Conservation (phyloP, 768 basidiomycete species). For the Tremella mesenterica region DNA sequence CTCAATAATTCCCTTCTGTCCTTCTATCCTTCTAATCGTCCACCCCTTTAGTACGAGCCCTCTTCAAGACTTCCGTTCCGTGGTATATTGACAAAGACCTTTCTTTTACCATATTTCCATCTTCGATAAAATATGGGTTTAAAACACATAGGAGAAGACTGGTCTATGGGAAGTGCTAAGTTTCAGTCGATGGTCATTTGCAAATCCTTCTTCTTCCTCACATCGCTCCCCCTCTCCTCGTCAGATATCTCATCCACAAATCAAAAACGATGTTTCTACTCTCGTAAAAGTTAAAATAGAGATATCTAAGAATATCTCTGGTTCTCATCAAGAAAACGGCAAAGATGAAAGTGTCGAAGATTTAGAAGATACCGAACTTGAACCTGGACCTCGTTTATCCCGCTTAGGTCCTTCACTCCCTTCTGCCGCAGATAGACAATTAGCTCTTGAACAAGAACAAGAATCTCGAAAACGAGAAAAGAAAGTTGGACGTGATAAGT, state of each 20-base stretch:
- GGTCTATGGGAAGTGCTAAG: too few relatives aligned
- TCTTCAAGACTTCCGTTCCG: neutral
- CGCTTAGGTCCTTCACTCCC: slow-evolving; percentile 37
- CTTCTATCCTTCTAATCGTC: neutral
- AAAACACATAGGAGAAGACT: too few relatives aligned
- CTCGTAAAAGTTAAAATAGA: too few relatives aligned
- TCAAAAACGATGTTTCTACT: slow-evolving; percentile 47
- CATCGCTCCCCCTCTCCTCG: slow-evolving; percentile 40
- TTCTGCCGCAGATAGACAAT: slow-evolving; percentile 48
- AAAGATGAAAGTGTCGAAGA: too few relatives aligned
- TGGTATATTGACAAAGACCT: neutral
- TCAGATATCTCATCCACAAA: slow-evolving; percentile 57
- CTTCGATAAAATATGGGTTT: too few relatives aligned
- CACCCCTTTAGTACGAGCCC: neutral
- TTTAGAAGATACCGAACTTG: neutral
- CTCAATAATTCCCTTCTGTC: neutral
- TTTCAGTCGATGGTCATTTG: slow-evolving; percentile 69
- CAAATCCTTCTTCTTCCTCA: slow-evolving; percentile 47
- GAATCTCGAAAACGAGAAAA: slow-evolving; percentile 54
- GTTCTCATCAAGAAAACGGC: too few relatives aligned
- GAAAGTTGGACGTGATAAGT: slow-evolving; percentile 60
- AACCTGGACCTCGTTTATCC: slow-evolving; percentile 4
- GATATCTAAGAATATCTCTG: too few relatives aligned
- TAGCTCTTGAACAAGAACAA: slow-evolving; percentile 57
- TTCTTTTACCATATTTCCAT: neutral